Evolutionary conservation across 1,284 basidiomycete species (phyloP).

Genomic region (Flammula alnicola): DNA sequence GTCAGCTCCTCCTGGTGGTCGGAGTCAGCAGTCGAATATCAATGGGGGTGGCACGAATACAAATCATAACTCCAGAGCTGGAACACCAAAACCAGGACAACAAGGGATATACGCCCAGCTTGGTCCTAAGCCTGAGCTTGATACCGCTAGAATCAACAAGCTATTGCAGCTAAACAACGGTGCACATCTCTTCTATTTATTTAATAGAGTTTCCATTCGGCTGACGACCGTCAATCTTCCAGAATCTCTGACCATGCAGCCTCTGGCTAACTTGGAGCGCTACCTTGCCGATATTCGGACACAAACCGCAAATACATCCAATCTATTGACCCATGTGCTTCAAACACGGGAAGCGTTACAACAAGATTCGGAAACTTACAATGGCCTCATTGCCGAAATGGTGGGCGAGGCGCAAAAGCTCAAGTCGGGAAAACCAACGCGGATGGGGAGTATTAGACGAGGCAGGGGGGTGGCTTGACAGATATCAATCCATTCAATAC

Average conservation of each 20-base stretch:
- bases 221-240: conserved; percentile 2
- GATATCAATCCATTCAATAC: conserved; percentile 5
- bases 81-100: conserved; percentile 58
- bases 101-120: conserved; percentile 51
- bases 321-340: conserved; percentile 77
- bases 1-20: conserved; percentile 73
- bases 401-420: conserved; percentile 84
- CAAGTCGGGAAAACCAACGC: conserved; percentile 63
- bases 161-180: conserved; percentile 74
- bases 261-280: conserved; percentile 66
- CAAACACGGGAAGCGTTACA: conserved; percentile 84
- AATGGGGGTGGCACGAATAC: conserved; percentile 37
- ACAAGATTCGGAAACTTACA: conserved; percentile 88
- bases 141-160: conserved; percentile 65
- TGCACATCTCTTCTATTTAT: conserved; percentile 36
- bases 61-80: conserved; percentile 50
- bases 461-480: conserved; percentile 50
- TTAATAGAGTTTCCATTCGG: not conserved
- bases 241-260: conserved; percentile 77
- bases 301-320: conserved; percentile 75
- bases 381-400: conserved; percentile 78
- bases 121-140: conserved; percentile 74
- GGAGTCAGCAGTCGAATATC: conserved; percentile 43
- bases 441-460: conserved; percentile 50
- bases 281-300: conserved; percentile 68